Conservation (phyloP, 345 rosid species). For the Gossypium longicalyx region DNA sequence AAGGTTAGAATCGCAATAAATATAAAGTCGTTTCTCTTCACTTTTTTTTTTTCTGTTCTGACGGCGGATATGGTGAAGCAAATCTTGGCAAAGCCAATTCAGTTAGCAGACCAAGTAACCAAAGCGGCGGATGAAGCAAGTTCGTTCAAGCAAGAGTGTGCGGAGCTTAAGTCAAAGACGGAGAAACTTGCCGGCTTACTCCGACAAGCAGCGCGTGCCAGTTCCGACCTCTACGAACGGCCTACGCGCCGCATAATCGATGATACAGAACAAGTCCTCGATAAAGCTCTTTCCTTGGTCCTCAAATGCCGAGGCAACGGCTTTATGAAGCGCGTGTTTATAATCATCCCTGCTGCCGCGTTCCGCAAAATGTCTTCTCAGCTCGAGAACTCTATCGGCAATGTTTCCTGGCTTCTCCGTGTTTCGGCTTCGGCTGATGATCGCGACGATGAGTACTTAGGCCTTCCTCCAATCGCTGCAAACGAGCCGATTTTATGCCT, state of each 20-base stretch:
- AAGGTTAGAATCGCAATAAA: background rate
- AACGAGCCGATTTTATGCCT: constrained; percentile 83
- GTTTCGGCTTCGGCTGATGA: constrained; percentile 75
- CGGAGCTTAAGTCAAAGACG: constrained; percentile 71
- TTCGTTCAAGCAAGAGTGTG: constrained; percentile 73
- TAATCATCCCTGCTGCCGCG: constrained; percentile 72
- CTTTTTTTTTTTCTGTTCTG: background rate
- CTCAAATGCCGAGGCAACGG: constrained; percentile 73
- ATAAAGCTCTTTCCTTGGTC: constrained; percentile 63
- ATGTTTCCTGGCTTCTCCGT: constrained; percentile 89
- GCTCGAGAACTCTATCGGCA: constrained; percentile 83
- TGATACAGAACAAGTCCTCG: constrained; percentile 83
- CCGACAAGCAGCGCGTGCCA: constrained; percentile 87
- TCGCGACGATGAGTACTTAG: constrained; percentile 62
- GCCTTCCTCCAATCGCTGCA: constrained; percentile 93
- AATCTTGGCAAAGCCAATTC: constrained; percentile 74
- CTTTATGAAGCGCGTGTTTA: constrained; percentile 70
- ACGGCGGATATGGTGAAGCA: constrained; percentile 89
- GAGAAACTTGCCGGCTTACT: constrained; percentile 76
- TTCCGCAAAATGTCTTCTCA: constrained; percentile 72
- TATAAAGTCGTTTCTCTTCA: background rate
- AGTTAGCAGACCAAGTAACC: constrained; percentile 74
- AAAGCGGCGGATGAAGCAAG: constrained; percentile 82
- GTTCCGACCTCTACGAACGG: constrained; percentile 87
- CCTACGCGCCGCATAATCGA: constrained; percentile 91